Evolutionary conservation across 345 rosid species (phyloP).

Genomic region (Crucihimalaya himalaica): DNA sequence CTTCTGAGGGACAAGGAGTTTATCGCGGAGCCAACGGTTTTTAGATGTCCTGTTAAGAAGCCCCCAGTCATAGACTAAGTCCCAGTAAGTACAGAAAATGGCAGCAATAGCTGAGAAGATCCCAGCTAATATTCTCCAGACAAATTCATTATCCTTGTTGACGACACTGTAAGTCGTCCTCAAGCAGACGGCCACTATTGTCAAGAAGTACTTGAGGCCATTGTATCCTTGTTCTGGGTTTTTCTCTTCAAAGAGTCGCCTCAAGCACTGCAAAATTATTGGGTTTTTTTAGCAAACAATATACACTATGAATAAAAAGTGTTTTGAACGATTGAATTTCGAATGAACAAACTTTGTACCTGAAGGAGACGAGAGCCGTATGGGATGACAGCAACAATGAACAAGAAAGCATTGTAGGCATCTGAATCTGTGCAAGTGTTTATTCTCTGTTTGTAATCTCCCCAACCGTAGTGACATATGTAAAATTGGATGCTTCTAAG

Average conservation of each 20-base stretch:
- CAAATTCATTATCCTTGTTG: conserved; percentile 8
- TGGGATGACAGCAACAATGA: conserved; percentile 64
- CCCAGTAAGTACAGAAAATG: conserved; percentile 63
- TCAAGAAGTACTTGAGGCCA: conserved; percentile 59
- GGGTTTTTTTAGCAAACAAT: not conserved
- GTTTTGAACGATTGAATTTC: not conserved
- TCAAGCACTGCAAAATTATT: conserved; percentile 51
- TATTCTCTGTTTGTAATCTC: conserved; percentile 46
- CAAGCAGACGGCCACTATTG: conserved; percentile 60
- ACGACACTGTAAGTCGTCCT: conserved; percentile 55
- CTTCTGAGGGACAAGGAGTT: conserved; percentile 61
- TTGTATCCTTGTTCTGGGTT: conserved; percentile 57
- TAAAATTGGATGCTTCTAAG: conserved; percentile 71
- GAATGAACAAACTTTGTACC: conserved; percentile 33
- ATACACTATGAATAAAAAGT: not conserved
- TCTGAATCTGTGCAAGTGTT: conserved; percentile 44
- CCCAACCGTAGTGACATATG: conserved; percentile 73
- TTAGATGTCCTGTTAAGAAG: conserved; percentile 58
- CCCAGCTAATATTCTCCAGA: conserved; percentile 52
- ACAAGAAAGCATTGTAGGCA: conserved; percentile 47
- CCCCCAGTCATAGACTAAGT: conserved; percentile 74
- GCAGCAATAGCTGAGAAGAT: conserved; percentile 57
- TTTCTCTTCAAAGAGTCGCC: conserved; percentile 66
- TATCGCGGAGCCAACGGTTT: conserved; percentile 72
- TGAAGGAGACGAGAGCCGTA: conserved; percentile 59